Evolutionary conservation across 805 yeast species (phyloP).

Genomic region (Kodamaea neixiangensis): DNA sequence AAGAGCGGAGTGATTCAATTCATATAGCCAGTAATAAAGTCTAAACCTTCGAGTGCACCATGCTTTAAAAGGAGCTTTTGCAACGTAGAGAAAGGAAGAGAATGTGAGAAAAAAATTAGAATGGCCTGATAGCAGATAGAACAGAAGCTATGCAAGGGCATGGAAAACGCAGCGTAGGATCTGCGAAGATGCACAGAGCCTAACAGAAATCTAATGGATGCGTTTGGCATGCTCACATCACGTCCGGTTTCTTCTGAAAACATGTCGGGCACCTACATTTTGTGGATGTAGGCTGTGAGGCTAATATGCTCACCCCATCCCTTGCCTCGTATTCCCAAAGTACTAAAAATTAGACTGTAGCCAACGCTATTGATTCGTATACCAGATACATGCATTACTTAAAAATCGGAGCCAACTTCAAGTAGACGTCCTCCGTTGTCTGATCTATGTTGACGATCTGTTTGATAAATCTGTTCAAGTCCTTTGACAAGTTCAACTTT

Average conservation of each 20-base stretch:
- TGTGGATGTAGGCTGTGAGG: no score
- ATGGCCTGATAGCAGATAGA: neutral
- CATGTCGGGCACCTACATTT: no score
- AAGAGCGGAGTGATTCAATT: no score
- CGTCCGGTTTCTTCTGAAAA: neutral
- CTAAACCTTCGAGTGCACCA: no score
- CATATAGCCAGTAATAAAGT: neutral
- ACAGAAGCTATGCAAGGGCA: neutral
- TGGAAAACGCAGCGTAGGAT: neutral
- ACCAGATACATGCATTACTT: conserved; percentile 7
- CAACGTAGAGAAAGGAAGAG: no score
- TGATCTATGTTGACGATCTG: conserved; percentile 34
- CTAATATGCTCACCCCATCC: neutral
- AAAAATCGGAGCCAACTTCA: conserved; percentile 24
- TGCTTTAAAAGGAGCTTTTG: no score
- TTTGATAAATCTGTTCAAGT: conserved; percentile 39
- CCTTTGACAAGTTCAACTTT: conserved; percentile 29
- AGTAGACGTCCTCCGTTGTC: conserved; percentile 23
- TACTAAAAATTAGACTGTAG: neutral
- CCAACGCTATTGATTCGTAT: neutral
- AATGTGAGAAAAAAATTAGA: no score
- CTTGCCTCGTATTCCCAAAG: neutral
- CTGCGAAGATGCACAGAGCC: neutral
- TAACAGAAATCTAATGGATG: neutral
- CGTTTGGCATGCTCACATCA: neutral